These are phyloP conservation scores for Xylaria sp. DNA, from an alignment of 2,329 filamentous ascomycete species.

Conservation along the genomic window DNA sequence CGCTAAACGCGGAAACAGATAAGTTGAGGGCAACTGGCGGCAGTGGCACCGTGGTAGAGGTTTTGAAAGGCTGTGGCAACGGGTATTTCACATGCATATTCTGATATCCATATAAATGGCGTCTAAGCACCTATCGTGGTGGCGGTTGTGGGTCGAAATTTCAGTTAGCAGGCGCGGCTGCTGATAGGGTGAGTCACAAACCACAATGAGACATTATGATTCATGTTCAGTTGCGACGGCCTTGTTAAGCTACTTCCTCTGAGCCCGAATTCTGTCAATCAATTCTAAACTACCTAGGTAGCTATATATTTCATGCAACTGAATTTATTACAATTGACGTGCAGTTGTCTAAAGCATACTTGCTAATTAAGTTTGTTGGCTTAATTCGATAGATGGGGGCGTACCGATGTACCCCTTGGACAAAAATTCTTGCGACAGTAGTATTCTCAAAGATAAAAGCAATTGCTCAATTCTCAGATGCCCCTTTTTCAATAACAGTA, in stretches of 20 bases:
- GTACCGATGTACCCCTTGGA: too few species aligned
- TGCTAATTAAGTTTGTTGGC: too few species aligned
- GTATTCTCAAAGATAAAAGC: too few species aligned
- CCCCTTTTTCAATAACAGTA: too few species aligned
- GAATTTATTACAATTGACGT: too few species aligned
- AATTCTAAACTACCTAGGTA: too few species aligned
- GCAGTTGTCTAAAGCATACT: background rate
- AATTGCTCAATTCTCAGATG: too few species aligned
- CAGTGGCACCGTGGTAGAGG: background rate
- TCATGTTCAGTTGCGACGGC: slow-evolving; percentile 26
- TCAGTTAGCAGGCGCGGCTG: slow-evolving; percentile 16
- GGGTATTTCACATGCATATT: slow-evolving; percentile 3
- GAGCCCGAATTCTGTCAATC: too few species aligned
- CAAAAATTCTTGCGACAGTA: too few species aligned
- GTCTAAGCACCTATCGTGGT: slow-evolving; percentile 3
- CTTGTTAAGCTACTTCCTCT: background rate
- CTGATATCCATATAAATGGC: too few species aligned
- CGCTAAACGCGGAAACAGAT: slow-evolving; percentile 4
- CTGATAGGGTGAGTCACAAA: slow-evolving; percentile 37
- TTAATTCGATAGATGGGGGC: too few species aligned
- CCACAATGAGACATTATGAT: slow-evolving; percentile 35
- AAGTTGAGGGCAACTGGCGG: background rate
- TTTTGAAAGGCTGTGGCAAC: slow-evolving; percentile 15
- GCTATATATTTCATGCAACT: too few species aligned
- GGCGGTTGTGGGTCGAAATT: slow-evolving; percentile 30